Evolutionary conservation across 2,329 filamentous ascomycete species (phyloP).

Genomic region (Fusarium sambucinum): DNA sequence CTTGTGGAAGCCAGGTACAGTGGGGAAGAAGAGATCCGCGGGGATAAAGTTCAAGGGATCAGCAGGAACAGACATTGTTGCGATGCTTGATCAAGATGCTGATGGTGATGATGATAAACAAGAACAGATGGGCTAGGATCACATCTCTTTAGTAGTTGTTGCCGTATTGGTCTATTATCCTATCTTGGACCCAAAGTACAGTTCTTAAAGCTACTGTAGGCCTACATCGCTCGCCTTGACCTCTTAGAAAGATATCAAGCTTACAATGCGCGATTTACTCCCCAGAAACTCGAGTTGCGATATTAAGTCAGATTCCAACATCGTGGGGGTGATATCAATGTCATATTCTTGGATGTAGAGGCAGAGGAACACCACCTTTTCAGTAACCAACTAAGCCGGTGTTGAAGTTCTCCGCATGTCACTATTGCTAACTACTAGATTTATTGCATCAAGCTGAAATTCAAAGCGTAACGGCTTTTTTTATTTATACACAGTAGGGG

Average conservation of each 20-base stretch:
- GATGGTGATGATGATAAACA: background rate
- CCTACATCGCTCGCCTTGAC: background rate
- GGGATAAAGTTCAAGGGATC: conserved; percentile 8
- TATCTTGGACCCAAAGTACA: background rate
- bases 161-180: background rate
- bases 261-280: background rate
- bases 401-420: background rate
- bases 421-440: background rate
- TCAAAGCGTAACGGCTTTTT: background rate
- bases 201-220: background rate
- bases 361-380: background rate
- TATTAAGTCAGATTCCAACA: background rate
- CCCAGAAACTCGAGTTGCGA: background rate
- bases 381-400: background rate
- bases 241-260: background rate
- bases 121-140: background rate
- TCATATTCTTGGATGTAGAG: background rate
- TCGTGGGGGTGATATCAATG: background rate
- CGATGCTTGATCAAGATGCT: background rate
- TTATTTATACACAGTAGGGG: background rate
- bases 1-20: background rate
- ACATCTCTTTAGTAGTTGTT: background rate
- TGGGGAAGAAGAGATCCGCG: conserved; percentile 1
- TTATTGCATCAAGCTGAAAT: background rate
- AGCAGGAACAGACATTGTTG: background rate